phyloP scores from a whole-genome alignment of 441 rosid species.

The Arabidopsis lyrata region DNA sequence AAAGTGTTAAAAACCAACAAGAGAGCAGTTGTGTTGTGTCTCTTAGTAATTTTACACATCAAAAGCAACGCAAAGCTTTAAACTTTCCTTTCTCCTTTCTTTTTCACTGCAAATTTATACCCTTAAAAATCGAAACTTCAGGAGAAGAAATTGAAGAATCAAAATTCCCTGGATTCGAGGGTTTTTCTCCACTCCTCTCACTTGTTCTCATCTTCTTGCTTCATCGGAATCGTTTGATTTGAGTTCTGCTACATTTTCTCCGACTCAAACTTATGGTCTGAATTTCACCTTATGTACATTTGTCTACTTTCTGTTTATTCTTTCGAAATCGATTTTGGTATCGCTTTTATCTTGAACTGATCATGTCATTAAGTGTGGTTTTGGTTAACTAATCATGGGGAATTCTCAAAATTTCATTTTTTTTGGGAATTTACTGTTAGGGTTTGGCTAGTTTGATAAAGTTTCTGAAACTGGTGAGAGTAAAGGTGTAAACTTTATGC shows the following conservation, averaged over 20 bases:
- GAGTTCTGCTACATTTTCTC: conserved; percentile 13
- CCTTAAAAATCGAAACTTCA: conserved; percentile 19
- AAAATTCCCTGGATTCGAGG: conserved; percentile 41
- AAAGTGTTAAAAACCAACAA: not conserved
- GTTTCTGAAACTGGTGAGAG: not conserved
- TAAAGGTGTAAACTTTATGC: conserved; percentile 24
- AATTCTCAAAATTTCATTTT: conserved; percentile 18
- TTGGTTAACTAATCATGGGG: not conserved
- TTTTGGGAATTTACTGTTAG: conserved; percentile 27
- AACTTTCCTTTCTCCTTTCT: conserved; percentile 46
- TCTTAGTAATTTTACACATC: conserved; percentile 28
- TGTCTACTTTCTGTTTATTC: not conserved
- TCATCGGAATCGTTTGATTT: not conserved
- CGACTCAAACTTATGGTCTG: not conserved
- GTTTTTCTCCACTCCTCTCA: conserved; percentile 36
- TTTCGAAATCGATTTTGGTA: conserved; percentile 11
- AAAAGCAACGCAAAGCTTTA: conserved; percentile 44
- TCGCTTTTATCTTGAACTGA: conserved; percentile 17
- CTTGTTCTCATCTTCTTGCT: conserved; percentile 4
- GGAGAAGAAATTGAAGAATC: conserved; percentile 30
- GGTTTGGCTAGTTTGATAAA: conserved; percentile 27
- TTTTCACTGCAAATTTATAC: conserved; percentile 36
- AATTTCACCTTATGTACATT: not conserved
- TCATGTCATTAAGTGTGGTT: conserved; percentile 11
- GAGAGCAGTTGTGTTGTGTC: conserved; percentile 16